Evolutionary conservation across 2,329 filamentous ascomycete species (phyloP).

Genomic region (Aspergillus sp.): DNA sequence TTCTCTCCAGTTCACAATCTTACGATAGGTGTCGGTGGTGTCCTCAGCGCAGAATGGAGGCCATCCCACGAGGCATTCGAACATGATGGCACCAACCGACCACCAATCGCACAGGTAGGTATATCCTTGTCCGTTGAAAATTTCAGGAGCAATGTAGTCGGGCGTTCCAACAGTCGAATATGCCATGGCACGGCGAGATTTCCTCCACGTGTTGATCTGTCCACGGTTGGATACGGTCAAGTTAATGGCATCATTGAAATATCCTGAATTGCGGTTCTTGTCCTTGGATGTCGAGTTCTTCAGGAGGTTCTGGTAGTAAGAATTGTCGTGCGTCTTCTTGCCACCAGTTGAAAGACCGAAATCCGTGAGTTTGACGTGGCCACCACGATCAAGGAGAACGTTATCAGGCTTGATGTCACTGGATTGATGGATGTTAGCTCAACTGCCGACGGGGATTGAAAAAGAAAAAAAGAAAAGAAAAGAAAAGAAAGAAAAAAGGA

Average conservation of each 20-base stretch:
- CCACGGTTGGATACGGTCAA: conserved; percentile 94
- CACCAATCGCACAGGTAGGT: conserved; percentile 98
- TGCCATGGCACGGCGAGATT: conserved; percentile 88
- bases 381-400: conserved; percentile 87
- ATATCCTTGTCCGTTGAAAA: conserved; percentile 94
- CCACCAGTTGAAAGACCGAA: conserved; percentile 97
- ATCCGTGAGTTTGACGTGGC: conserved; percentile 96
- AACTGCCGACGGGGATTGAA: not conserved
- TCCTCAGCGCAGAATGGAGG: conserved; percentile 98
- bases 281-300: conserved; percentile 65
- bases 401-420: conserved; percentile 99
- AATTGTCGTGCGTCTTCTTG: conserved; percentile 95
- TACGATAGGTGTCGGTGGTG: conserved; percentile 93
- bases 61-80: conserved; percentile 97
- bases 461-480: too few species aligned
- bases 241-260: conserved; percentile 89
- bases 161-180: conserved; percentile 98
- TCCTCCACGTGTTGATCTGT: conserved; percentile 98
- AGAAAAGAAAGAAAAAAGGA: not conserved
- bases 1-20: conserved; percentile 97
- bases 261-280: conserved; percentile 83
- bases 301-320: conserved; percentile 94
- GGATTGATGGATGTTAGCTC: conserved; percentile 12
- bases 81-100: conserved; percentile 98
- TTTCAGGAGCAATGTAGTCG: conserved; percentile 97